These are phyloP conservation scores for Barnettozyma hawaiiensis DNA, from an alignment of 1,139 yeast species.

Conservation along the genomic window DNA sequence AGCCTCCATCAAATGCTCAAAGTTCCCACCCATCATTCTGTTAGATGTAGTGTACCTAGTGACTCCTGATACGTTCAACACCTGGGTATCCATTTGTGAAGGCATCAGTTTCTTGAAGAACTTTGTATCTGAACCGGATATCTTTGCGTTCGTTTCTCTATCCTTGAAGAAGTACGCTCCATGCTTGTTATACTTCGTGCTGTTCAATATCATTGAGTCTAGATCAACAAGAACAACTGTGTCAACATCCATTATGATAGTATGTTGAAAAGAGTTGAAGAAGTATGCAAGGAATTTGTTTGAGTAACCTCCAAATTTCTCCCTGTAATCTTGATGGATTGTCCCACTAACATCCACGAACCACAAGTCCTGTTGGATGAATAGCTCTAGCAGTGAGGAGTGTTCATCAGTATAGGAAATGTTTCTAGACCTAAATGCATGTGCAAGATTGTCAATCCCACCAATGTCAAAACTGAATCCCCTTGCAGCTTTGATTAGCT, in stretches of 20 bases:
- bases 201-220: constrained; percentile 31
- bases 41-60: constrained; percentile 32
- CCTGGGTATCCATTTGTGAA: constrained; percentile 32
- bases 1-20: constrained; percentile 46
- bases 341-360: constrained; percentile 39
- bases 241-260: constrained; percentile 47
- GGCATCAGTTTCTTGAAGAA: constrained; percentile 32
- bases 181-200: constrained; percentile 30
- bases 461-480: not conserved
- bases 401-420: not conserved
- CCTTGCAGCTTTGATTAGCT: not conserved
- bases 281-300: constrained; percentile 47
- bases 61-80: constrained; percentile 32
- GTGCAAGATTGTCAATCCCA: not conserved
- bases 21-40: constrained; percentile 40
- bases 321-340: constrained; percentile 28
- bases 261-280: constrained; percentile 47
- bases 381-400: not conserved
- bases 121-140: constrained; percentile 26
- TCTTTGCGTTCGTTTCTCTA: constrained; percentile 30
- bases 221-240: constrained; percentile 38
- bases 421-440: not conserved
- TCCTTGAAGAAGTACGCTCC: constrained; percentile 44
- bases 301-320: constrained; percentile 36
- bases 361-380: constrained; percentile 30